phyloP scores from a whole-genome alignment of 2,329 filamentous ascomycete species.

The Alternaria ethzedia region DNA sequence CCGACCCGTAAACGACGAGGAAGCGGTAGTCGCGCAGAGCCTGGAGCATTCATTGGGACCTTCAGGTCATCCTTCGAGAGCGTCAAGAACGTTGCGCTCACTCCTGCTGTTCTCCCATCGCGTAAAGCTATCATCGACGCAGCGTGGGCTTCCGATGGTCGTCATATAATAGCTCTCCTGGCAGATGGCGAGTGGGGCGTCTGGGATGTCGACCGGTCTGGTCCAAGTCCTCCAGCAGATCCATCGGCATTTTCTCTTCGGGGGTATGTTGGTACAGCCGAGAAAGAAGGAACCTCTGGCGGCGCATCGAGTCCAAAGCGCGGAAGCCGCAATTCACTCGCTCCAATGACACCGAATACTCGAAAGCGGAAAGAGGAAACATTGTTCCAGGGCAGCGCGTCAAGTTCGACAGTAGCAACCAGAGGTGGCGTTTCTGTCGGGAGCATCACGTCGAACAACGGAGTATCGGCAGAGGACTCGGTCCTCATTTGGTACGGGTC shows the following conservation, averaged over 20 bases:
- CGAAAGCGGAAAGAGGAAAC: conserved; percentile 53
- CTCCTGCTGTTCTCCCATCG: conserved; percentile 41
- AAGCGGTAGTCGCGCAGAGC: conserved; percentile 20
- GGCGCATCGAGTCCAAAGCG: conserved; percentile 41
- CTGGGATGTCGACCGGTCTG: conserved; percentile 54
- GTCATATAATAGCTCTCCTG: conserved; percentile 54
- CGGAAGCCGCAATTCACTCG: conserved; percentile 47
- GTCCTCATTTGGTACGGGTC: conserved; percentile 55
- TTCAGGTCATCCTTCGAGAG: conserved; percentile 44
- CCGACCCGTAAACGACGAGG: conserved; percentile 28
- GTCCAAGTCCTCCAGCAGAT: conserved; percentile 37
- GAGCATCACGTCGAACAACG: conserved; percentile 35
- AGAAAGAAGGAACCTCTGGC: conserved; percentile 26
- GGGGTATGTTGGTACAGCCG: conserved; percentile 43
- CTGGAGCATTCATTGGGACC: conserved; percentile 39
- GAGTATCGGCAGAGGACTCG: conserved; percentile 51
- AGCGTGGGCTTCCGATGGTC: conserved; percentile 56
- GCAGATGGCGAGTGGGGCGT: conserved; percentile 61
- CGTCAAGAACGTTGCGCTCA: conserved; percentile 29
- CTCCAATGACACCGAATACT: conserved; percentile 60
- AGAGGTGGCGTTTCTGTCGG: conserved; percentile 54
- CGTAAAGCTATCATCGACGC: conserved; percentile 58
- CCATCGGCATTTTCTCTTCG: conserved; percentile 44
- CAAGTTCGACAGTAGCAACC: conserved; percentile 36
- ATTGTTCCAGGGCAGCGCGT: conserved; percentile 52